Evolutionary conservation across 108 stramenopile genomes (phyloP), one percentile per base, ranked within the genome.

Genomic region (Parietichytrium sp.): DNA sequence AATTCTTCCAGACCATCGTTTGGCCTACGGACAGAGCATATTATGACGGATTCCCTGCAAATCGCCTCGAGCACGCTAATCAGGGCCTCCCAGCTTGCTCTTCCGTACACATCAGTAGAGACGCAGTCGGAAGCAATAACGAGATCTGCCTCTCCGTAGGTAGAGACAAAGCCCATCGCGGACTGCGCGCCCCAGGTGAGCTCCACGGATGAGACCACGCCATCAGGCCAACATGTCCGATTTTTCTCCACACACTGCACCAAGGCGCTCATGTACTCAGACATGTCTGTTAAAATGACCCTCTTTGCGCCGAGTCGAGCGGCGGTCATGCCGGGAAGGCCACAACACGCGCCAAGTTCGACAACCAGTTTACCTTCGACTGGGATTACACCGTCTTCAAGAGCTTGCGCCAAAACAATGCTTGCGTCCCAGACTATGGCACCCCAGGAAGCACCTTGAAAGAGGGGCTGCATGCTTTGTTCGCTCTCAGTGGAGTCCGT

Each of bases 71-170:
- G 36, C 20, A 72, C 61, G 6, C 45, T 42, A 10, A 72, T 42
- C 13, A 72, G 61, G 23, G 61, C 61, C 61, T 72, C 61, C 61
- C 61, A 72, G 61, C 61, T 72, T 25, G 36, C 38, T 42, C 61
- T 33, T 23, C 61, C 61, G 20, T 72, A 72, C 33, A 72, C 61
- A 42, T 72, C 61, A 6, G 61, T 72, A 25, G 38, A 45, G 16
- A 72, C 61, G 61, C 61, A 72, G 13, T 72, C 61, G 10, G 61
- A 33, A 6, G 61, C 61, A 15, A 72, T 13, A 23, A 72, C 20
- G 10, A 72, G 29, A 25, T 72, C 61, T n/a, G 42, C 42, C 36
- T 38, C 38, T 10, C 61, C 61, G 42, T 72, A 42, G 38, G 20
- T 33, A n/a, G 36, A n/a, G 7, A 72, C 42, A 72, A 72, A 72